Base-by-base conservation (phyloP, 2,329 filamentous ascomycete species). In the Furcasterigmium furcatum region DNA sequence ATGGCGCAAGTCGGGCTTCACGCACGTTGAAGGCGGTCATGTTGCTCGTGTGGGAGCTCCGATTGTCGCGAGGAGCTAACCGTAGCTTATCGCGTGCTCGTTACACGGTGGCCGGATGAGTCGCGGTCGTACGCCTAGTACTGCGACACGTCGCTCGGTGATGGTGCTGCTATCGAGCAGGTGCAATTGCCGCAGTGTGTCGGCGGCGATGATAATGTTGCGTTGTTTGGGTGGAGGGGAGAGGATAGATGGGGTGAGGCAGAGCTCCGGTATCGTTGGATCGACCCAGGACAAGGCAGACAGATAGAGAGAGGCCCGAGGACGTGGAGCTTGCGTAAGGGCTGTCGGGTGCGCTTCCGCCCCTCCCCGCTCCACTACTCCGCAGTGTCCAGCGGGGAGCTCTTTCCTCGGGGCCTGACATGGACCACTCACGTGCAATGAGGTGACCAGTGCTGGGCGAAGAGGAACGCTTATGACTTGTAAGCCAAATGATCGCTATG, bases 21-120 rank as follows among this genome's bases (percentile, higher is more conserved):
- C 62, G 48, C 57, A 68, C 67, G 55, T 71, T 71, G 60, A 65
- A 71, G 46, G 63, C 63, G 46, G 61, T 59, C 67, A 70, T 71
- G 52, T 45, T 62, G 58, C 41, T 51, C 47, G 42, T 35, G 39
- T 19, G 46, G 30, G 44, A 49, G 44, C 39, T 47, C 36, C 24
- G 22, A 45, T 38, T 35, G 42, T 27, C 16, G 19, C 34, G 34
- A 14, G 34, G 34, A 36, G 34, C 34, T 39, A 40, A 14, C 34
- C 29, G 42, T 39, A 45, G 19, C 36, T 34, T 46, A 40, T 27
- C 43, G 36, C 25, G 30, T 18, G 24, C 38, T 29, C 10, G 38
- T 14, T 24, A 40, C 25, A 21, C 20, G 34, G 34, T 36, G 16
- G 34, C 34, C 34, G 34, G n/a, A 36, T 9, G 34, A 9, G 16